These are phyloP conservation scores for Geotrichum histeridarum DNA, from an alignment of 1,139 yeast genomes.

Conservation along the genomic window DNA sequence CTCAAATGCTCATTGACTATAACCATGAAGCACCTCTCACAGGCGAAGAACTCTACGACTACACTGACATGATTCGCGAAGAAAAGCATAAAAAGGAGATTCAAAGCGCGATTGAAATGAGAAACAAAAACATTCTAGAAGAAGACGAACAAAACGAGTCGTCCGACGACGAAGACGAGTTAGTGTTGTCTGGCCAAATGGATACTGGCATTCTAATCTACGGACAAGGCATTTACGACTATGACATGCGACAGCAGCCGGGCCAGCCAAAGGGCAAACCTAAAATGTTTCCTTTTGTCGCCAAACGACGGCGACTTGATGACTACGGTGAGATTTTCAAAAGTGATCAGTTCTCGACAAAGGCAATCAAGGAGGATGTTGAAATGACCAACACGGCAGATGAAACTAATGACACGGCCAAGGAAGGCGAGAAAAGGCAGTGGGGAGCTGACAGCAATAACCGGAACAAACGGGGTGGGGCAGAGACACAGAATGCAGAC, in stretches of 20 bases:
- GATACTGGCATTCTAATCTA: constrained; percentile 34
- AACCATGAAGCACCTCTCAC: constrained; percentile 31
- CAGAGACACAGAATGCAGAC: constrained; percentile 17
- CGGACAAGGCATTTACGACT: constrained; percentile 49
- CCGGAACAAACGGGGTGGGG: background rate
- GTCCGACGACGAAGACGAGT: constrained; percentile 31
- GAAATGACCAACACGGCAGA: background rate
- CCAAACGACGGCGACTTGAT: constrained; percentile 57
- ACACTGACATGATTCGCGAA: constrained; percentile 30
- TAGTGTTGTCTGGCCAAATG: constrained; percentile 26
- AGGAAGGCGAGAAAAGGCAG: constrained; percentile 39
- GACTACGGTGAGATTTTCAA: constrained; percentile 80
- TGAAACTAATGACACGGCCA: constrained; percentile 25
- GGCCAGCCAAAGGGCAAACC: constrained; percentile 58
- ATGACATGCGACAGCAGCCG: constrained; percentile 54
- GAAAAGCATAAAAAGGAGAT: constrained; percentile 46
- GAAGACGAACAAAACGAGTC: constrained; percentile 39
- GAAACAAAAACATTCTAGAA: constrained; percentile 53
- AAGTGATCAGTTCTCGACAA: constrained; percentile 49
- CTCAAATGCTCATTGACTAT: constrained; percentile 26
- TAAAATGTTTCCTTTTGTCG: constrained; percentile 72
- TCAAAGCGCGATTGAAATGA: constrained; percentile 52
- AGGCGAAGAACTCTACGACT: constrained; percentile 37
- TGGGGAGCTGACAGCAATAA: constrained; percentile 32
- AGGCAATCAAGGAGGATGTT: constrained; percentile 6